Evolutionary conservation across 2,329 filamentous ascomycete genomes (phyloP), one percentile per base, ranked within the genome.

Genomic region (Hypoxylon sp.): DNA sequence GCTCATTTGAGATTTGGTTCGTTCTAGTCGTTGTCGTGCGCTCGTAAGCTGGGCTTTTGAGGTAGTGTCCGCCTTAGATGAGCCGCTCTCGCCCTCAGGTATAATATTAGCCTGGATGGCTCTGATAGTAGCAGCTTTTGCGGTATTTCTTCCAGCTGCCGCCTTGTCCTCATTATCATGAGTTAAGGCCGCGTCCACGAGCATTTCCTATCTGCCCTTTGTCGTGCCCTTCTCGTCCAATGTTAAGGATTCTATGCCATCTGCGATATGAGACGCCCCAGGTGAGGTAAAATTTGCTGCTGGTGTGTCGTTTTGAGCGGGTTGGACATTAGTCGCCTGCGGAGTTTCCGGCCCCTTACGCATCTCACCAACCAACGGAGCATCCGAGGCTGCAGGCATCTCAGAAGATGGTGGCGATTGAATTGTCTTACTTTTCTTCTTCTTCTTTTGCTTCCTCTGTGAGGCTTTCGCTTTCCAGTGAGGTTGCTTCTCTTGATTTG

Each of bases 381-480:
- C 13, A 5, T 39, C 4, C 5, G 35, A 39, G 35, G 14, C 14
- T n/a, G 35, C 35, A 2, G 13, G 5, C 35, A 14, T 17, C 14
- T 39, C 35, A 6, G 35, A 14, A 5, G 13, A 39, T 22, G 9
- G 39, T 44, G 39, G 17, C n/a, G 17, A 17, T 22, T 44, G 39
- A 22, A 31, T 29, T 3, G 33, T 14, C 24, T 33, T 50, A 19
- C 50, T 31, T 13, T 29, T 46, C 11, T 10, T 22, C 8, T 35
- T 17, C 35, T 42, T 47, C 47, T 31, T 51, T 8, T 19, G 17
- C 44, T 42, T 55, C 22, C 44, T 54, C 11, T 44, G 35, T n/a
- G 35, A 37, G 13, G 52, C 52, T 13, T 39, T 44, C 3, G 8
- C 8, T 22, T 54, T 54, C 52, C 52, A 54, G 13, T 10, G 35